Conservation (phyloP, 2,329 filamentous ascomycete genomes). For the Pseudonectria buxi region DNA sequence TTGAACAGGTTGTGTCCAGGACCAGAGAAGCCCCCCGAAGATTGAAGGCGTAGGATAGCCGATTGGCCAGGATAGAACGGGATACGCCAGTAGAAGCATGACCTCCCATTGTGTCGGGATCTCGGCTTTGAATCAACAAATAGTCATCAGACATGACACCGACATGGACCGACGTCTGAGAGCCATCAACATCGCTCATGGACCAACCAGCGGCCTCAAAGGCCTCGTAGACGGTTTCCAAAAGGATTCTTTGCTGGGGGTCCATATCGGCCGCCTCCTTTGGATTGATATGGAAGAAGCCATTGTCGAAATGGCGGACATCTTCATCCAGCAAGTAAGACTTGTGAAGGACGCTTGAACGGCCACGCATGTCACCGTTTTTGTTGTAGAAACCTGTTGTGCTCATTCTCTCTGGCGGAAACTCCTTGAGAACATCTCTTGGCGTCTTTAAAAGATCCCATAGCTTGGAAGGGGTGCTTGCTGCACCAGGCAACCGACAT, state of each 20-base stretch:
- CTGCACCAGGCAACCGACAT: slow-evolving; percentile 14
- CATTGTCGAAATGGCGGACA: slow-evolving; percentile 27
- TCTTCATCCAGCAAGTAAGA: slow-evolving; percentile 24
- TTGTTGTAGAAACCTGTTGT: too few relatives aligned
- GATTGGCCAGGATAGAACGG: slow-evolving; percentile 27
- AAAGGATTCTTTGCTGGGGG: slow-evolving; percentile 34
- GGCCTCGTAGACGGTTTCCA: slow-evolving; percentile 36
- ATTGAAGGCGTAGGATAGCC: slow-evolving; percentile 31
- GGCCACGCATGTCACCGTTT: too few relatives aligned
- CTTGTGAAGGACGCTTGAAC: too few relatives aligned
- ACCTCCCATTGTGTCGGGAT: slow-evolving; percentile 5
- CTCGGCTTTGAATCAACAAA: slow-evolving; percentile 5
- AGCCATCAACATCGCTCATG: slow-evolving; percentile 18
- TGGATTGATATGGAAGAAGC: slow-evolving; percentile 33
- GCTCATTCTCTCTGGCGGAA: too few relatives aligned
- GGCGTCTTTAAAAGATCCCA: slow-evolving; percentile 9
- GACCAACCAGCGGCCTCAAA: slow-evolving; percentile 31
- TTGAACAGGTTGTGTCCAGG: slow-evolving; percentile 32
- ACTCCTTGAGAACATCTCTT: slow-evolving; percentile 2
- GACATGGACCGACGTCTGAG: slow-evolving; percentile 8
- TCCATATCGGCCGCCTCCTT: slow-evolving; percentile 33
- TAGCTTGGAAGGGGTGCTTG: slow-evolving; percentile 7
- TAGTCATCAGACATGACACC: slow-evolving; percentile 12
- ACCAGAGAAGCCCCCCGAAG: slow-evolving; percentile 28
- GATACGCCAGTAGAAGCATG: slow-evolving; percentile 21